These are phyloP conservation scores for Nicotiana knightiana DNA, from an alignment of 257 asterid genomes.

Conservation along the genomic window DNA sequence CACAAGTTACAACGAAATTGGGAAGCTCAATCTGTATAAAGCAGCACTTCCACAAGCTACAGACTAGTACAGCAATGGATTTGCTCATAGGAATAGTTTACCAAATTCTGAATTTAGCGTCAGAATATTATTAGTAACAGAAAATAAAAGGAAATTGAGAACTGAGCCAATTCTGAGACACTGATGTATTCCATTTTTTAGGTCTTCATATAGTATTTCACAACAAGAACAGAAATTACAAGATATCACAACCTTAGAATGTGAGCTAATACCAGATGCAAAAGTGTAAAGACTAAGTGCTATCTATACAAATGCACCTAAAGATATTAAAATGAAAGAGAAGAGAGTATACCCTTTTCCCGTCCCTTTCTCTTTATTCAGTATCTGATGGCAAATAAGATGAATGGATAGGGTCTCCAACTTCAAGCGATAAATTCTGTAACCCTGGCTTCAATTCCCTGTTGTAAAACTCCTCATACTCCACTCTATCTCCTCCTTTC, in stretches of 20 bases:
- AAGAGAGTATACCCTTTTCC: constrained; percentile 27
- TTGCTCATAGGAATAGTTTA: neutral
- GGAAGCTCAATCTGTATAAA: neutral
- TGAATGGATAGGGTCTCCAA: constrained; percentile 21
- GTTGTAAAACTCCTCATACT: constrained; percentile 70
- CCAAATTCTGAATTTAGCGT: neutral
- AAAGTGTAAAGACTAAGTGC: constrained; percentile 5
- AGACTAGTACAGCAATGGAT: neutral
- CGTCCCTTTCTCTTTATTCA: constrained; percentile 35
- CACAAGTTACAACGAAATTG: neutral
- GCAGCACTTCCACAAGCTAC: neutral
- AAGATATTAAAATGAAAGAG: constrained; percentile 7
- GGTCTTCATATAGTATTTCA: constrained; percentile 20
- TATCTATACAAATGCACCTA: neutral
- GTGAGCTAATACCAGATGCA: constrained; percentile 15
- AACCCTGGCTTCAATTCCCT: constrained; percentile 68
- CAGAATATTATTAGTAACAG: neutral
- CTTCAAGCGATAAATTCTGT: constrained; percentile 41
- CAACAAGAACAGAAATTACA: constrained; percentile 17
- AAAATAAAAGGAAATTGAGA: constrained; percentile 1
- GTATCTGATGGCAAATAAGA: constrained; percentile 50
- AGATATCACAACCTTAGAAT: constrained; percentile 17
- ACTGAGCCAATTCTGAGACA: constrained; percentile 12
- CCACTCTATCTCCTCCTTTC: constrained; percentile 76
- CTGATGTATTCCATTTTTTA: constrained; percentile 16